phyloP scores from a whole-genome alignment of 345 rosid genomes.

The Isatis tinctoria region DNA sequence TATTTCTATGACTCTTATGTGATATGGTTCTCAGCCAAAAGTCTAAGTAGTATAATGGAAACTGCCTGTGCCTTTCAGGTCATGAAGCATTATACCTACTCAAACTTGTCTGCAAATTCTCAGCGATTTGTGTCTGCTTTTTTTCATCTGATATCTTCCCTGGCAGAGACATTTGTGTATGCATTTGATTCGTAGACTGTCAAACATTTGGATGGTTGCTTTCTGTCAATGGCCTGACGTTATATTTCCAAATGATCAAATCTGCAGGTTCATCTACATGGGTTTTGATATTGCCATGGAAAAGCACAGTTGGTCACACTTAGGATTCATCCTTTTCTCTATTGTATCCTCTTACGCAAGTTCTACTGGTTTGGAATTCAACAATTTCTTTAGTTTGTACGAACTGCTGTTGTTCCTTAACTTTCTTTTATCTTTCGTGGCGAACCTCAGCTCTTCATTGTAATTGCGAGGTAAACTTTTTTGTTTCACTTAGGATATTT shows the following conservation, averaged over 20 bases:
- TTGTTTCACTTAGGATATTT: neutral
- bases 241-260: constrained; percentile 25
- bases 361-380: neutral
- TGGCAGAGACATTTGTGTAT: constrained; percentile 96
- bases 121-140: constrained; percentile 90
- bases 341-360: constrained; percentile 73
- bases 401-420: constrained; percentile 43
- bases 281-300: constrained; percentile 99
- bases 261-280: constrained; percentile 94
- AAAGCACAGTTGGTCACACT: constrained; percentile 97
- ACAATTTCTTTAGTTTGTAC: constrained; percentile 1
- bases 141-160: constrained; percentile 93
- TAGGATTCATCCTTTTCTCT: constrained; percentile 92
- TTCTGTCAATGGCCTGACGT: constrained; percentile 11
- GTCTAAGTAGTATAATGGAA: neutral
- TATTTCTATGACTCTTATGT: neutral
- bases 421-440: constrained; percentile 22
- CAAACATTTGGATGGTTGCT: constrained; percentile 1
- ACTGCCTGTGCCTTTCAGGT: constrained; percentile 29
- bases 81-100: constrained; percentile 93
- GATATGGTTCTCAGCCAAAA: constrained; percentile 2
- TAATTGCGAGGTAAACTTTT: constrained; percentile 69
- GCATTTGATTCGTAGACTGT: constrained; percentile 15
- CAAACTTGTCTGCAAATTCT: constrained; percentile 91
- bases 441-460: constrained; percentile 66